These are phyloP conservation scores for Coniella vitis DNA, from an alignment of 2,329 filamentous ascomycete species.

Conservation along the genomic window DNA sequence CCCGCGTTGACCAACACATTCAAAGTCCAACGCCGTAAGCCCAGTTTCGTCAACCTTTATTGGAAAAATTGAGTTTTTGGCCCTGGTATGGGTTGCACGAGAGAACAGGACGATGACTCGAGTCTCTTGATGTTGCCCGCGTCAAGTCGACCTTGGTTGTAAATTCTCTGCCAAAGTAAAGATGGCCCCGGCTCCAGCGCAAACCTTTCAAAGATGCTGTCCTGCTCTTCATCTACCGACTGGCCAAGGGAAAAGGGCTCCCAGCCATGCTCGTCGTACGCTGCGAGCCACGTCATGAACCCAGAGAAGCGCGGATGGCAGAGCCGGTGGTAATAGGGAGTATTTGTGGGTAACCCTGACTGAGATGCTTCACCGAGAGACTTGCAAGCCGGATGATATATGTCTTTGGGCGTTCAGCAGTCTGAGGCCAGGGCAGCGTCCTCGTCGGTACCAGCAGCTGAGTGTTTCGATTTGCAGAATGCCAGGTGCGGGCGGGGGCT, in stretches of 20 bases:
- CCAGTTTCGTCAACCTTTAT: conserved; percentile 3
- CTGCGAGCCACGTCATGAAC: neutral
- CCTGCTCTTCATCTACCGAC: conserved; percentile 3
- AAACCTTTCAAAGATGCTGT: neutral
- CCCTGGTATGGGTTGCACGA: neutral
- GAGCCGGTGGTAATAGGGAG: conserved; percentile 4
- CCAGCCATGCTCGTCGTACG: neutral
- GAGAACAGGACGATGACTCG: neutral
- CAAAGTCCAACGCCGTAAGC: conserved; percentile 1
- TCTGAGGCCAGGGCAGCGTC: too few relatives aligned
- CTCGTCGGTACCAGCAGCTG: too few relatives aligned
- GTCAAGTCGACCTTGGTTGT: neutral
- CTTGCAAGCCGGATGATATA: too few relatives aligned
- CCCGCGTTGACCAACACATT: neutral
- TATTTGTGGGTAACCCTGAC: neutral
- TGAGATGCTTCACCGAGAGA: conserved; percentile 1
- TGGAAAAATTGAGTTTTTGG: conserved; percentile 1
- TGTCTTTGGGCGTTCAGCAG: too few relatives aligned
- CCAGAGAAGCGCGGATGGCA: conserved; percentile 6
- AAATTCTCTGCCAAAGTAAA: neutral
- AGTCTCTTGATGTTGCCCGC: neutral
- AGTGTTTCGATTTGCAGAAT: too few relatives aligned
- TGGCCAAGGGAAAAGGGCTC: neutral
- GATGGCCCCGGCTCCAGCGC: neutral
- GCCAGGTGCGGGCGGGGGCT: too few relatives aligned